phyloP scores from a whole-genome alignment of 805 yeast genomes.

The Lipomyces kockii region DNA sequence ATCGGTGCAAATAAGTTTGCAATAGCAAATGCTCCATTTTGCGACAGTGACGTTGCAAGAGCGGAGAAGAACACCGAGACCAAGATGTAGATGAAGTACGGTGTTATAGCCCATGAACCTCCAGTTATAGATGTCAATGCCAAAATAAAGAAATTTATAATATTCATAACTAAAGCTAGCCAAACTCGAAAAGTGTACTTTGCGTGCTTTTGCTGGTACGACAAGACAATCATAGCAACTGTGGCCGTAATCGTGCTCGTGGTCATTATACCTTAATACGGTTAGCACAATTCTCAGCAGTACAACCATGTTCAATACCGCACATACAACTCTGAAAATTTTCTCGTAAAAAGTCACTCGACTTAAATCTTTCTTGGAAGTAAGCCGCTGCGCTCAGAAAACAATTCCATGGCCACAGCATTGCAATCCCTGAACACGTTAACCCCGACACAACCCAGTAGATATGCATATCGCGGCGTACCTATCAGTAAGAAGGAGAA shows the following conservation, averaged over 20 bases:
- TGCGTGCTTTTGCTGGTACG: constrained; percentile 28
- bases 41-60: constrained; percentile 78
- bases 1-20: constrained; percentile 76
- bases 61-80: constrained; percentile 55
- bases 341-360: constrained; percentile 45
- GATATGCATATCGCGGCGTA: background rate
- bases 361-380: constrained; percentile 64
- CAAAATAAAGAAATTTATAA: constrained; percentile 27
- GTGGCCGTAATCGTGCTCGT: constrained; percentile 47
- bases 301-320: constrained; percentile 24
- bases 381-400: constrained; percentile 84
- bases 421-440: constrained; percentile 33
- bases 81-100: constrained; percentile 59
- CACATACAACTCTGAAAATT: constrained; percentile 53
- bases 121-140: constrained; percentile 36
- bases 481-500: constrained; percentile 27
- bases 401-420: constrained; percentile 96
- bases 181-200: constrained; percentile 34
- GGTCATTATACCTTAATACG: constrained; percentile 25
- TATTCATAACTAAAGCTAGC: constrained; percentile 29
- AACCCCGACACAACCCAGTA: background rate
- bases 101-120: constrained; percentile 23
- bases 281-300: background rate
- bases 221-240: constrained; percentile 29
- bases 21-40: constrained; percentile 88